A percentile compares a stretch with the other conserved stretches of the same genome.
Evolutionary conservation across 2,329 filamentous ascomycete genomes (phyloP).

Genomic region (Penicillium sp.): DNA sequence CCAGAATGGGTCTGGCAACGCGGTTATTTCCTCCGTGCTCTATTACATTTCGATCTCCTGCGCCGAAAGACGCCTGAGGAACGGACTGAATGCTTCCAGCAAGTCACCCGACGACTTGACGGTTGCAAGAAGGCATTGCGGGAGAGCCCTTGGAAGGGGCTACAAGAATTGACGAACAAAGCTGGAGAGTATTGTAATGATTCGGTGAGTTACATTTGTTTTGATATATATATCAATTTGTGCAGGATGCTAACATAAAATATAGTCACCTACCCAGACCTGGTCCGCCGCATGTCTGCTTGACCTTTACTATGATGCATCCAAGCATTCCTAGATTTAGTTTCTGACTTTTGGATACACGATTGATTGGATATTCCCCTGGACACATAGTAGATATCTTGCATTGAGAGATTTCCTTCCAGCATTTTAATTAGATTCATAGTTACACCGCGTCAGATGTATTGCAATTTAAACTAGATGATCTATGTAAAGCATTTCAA

Average conservation of each 20-base stretch:
- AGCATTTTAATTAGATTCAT: neutral
- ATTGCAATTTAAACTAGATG: neutral
- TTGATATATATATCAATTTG: constrained; percentile 5
- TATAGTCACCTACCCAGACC: constrained; percentile 84
- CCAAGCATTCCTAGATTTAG: constrained; percentile 40
- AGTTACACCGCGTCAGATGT: neutral
- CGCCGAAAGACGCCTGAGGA: constrained; percentile 66
- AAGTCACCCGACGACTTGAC: constrained; percentile 77
- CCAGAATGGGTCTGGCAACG: constrained; percentile 98
- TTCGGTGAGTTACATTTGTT: constrained; percentile 62
- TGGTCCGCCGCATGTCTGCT: constrained; percentile 96
- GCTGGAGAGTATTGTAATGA: constrained; percentile 79
- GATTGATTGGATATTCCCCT: neutral
- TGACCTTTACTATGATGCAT: constrained; percentile 92
- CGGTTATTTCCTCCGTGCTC: constrained; percentile 87
- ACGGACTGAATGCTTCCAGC: constrained; percentile 86
- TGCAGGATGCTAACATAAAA: constrained; percentile 7
- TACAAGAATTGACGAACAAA: constrained; percentile 92
- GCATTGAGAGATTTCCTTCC: neutral
- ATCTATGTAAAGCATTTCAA: neutral
- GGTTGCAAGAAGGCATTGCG: constrained; percentile 84
- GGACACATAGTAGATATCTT: neutral
- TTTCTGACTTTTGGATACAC: neutral
- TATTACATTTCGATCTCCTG: constrained; percentile 85
- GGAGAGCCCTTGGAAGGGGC: constrained; percentile 80